Evolutionary conservation across 2,329 filamentous ascomycete genomes (phyloP).

Genomic region (Pleomassaria siparia): DNA sequence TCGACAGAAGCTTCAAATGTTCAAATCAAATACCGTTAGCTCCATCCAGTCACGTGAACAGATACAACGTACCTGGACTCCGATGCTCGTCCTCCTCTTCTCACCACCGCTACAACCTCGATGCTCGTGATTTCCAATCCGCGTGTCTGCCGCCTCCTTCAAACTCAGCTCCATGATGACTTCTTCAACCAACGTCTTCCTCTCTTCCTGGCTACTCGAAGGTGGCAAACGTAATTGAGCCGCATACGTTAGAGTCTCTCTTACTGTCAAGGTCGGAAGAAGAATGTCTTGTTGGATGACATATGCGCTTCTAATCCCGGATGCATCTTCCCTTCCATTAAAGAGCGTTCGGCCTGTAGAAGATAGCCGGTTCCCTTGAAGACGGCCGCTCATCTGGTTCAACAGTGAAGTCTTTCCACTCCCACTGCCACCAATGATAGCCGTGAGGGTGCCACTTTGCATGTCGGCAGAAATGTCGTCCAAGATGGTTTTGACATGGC

Average conservation of each 20-base stretch:
- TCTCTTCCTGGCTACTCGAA: slow-evolving; percentile 60
- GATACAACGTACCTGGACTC: slow-evolving; percentile 58
- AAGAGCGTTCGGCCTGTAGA: slow-evolving; percentile 60
- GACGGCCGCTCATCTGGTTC: slow-evolving; percentile 70
- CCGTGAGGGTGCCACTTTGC: slow-evolving; percentile 67
- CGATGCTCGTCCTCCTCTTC: slow-evolving; percentile 74
- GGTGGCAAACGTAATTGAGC: slow-evolving; percentile 70
- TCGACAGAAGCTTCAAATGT: slow-evolving; percentile 60
- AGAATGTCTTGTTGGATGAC: slow-evolving; percentile 78
- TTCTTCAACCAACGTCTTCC: slow-evolving; percentile 68
- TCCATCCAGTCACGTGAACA: background rate
- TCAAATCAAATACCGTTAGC: no score
- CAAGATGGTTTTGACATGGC: slow-evolving; percentile 55
- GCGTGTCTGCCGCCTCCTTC: slow-evolving; percentile 75
- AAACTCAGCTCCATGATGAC: slow-evolving; percentile 75
- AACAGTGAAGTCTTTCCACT: slow-evolving; percentile 64
- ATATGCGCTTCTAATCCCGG: slow-evolving; percentile 63
- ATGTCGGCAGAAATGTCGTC: slow-evolving; percentile 66
- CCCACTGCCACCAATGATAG: slow-evolving; percentile 74
- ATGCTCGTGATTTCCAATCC: slow-evolving; percentile 70
- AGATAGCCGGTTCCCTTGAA: slow-evolving; percentile 57
- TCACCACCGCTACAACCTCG: slow-evolving; percentile 79
- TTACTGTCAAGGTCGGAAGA: slow-evolving; percentile 71
- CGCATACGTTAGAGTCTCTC: slow-evolving; percentile 73
- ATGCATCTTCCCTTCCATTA: slow-evolving; percentile 56